Evolutionary conservation across 2,329 filamentous ascomycete genomes (phyloP), one percentile per base, ranked within the genome.

Genomic region (Xylaria sp.): DNA sequence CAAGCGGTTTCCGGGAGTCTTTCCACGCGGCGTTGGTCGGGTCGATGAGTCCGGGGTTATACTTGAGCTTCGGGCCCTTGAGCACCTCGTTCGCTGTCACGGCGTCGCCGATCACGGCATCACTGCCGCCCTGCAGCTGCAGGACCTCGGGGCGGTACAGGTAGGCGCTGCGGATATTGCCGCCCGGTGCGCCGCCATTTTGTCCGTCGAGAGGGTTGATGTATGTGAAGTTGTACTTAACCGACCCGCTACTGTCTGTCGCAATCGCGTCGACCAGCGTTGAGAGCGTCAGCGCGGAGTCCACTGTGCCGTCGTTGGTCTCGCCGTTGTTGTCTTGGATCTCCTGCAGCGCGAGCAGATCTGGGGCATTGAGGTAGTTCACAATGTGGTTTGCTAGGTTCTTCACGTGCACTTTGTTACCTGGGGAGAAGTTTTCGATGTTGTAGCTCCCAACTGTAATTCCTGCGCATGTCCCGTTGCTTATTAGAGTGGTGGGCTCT

Each of bases 101-200:
- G 49, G 84, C 79, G 48, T 81, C 81, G 54, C 90, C 90, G 9
- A 31, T 33, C 6, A 62, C 0, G 83, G 84, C 76, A 86, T 88
- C 59, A 36, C 31, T 44, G 85, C 83, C 65, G 68, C 88, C 85
- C 74, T 84, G 84, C n/a, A 92, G 86, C 57, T 84, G 82, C 53
- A 93, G 76, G 3, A 87, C 78, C 20, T 84, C 82, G 0, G 89
- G 83, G 46, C 89, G 87, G 84, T 92, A 93, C 11, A 93, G 83
- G 79, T 92, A 93, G 0, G 89, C 90, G 56, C 83, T 82, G 53
- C 90, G 90, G 78, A 93, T 93, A 81, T 93, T 93, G 44, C 90
- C 90, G 15, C 91, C 90, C 1, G 89, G 88, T 69, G 87, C 80
- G 40, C 91, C 91, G 66, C 91, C 91, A 71, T 92, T 89, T 69